Conservation (phyloP, 495 filamentous ascomycete species). For the Melanomma pulvis-pyrius region DNA sequence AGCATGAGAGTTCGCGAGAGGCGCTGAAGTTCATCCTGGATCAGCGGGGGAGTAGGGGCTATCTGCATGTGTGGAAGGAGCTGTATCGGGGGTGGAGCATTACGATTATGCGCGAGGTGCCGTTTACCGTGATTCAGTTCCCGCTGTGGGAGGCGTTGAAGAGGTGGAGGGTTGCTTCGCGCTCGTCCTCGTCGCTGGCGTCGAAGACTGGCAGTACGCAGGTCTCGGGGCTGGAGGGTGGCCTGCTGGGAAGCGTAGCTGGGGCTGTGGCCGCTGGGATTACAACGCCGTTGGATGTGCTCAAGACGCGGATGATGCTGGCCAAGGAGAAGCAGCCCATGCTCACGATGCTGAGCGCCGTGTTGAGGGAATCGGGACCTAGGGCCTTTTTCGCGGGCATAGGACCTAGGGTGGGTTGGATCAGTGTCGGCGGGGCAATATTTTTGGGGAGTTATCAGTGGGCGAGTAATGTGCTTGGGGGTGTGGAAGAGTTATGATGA, state of each 20-base stretch:
- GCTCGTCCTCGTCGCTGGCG: slow-evolving; percentile 13
- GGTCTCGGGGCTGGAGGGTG: slow-evolving; percentile 76
- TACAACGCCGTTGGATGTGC: slow-evolving; percentile 92
- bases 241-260: slow-evolving; percentile 78
- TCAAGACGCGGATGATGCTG: slow-evolving; percentile 97
- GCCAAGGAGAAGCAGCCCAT: slow-evolving; percentile 62
- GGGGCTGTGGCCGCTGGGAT: slow-evolving; percentile 85
- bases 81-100: slow-evolving; percentile 88
- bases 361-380: slow-evolving; percentile 70
- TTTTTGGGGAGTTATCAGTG: slow-evolving; percentile 97
- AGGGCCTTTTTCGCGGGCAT: slow-evolving; percentile 86
- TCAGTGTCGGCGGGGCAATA: slow-evolving; percentile 87
- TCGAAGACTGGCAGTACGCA: slow-evolving; percentile 33
- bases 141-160: slow-evolving; percentile 97
- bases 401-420: slow-evolving; percentile 89
- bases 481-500: slow-evolving; percentile 34
- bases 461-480: slow-evolving; percentile 71
- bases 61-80: slow-evolving; percentile 70
- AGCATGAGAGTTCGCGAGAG: slow-evolving; percentile 62
- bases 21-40: slow-evolving; percentile 72
- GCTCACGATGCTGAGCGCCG: slow-evolving; percentile 61
- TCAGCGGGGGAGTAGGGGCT: slow-evolving; percentile 48
- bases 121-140: slow-evolving; percentile 95
- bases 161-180: slow-evolving; percentile 47
- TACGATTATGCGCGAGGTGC: slow-evolving; percentile 93